phyloP scores from a whole-genome alignment of 2,329 filamentous ascomycete genomes.

The Trichoderma semiorbis region DNA sequence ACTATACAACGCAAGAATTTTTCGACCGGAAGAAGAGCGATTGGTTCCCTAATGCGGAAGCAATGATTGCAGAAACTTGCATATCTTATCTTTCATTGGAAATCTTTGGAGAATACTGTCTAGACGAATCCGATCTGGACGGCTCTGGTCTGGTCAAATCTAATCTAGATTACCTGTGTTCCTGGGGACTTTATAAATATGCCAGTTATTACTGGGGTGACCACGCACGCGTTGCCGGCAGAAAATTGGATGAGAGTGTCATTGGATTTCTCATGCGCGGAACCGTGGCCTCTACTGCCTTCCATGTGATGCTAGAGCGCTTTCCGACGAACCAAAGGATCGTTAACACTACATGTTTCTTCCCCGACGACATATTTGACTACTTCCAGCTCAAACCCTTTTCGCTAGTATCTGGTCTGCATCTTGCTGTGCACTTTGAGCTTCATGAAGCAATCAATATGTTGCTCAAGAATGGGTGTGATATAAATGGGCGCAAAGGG shows the following conservation, averaged over 20 bases:
- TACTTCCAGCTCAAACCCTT: no score
- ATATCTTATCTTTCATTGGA: background rate
- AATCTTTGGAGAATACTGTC: background rate
- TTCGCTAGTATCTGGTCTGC: background rate
- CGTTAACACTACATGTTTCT: no score
- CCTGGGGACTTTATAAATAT: background rate
- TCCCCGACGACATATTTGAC: no score
- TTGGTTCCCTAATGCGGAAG: background rate
- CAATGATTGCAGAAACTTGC: background rate
- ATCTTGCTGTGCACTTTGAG: background rate
- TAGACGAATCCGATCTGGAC: background rate
- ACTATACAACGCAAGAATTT: constrained; percentile 46
- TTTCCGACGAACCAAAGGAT: no score
- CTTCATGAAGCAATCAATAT: background rate
- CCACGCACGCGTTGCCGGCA: background rate
- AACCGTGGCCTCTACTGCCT: accelerated
- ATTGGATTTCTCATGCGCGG: background rate
- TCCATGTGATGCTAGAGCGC: background rate
- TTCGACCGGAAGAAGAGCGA: constrained; percentile 27
- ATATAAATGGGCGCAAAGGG: background rate
- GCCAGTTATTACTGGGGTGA: background rate
- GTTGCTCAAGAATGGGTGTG: background rate
- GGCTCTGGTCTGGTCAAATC: no score
- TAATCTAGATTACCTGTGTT: background rate
- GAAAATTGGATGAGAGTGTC: background rate